Evolutionary conservation across 306 rosid genomes (phyloP), one percentile per base, ranked within the genome.

Genomic region (Prosopis cineraria): DNA sequence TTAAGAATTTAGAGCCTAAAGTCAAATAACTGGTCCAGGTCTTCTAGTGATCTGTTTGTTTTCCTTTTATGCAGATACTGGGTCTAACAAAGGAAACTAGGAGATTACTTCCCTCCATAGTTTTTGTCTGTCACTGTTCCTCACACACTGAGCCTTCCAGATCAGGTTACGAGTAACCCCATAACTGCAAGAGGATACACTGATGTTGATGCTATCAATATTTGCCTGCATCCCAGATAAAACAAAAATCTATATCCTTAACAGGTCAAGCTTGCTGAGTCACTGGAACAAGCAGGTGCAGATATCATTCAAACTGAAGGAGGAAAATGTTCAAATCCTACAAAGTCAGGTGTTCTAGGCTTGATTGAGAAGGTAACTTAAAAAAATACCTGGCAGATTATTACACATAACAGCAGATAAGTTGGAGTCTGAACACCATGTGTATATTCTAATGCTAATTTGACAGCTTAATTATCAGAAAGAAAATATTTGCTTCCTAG

Each of bases 301-400:
- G 93, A 94, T 80, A 73, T 94, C 84, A 94, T 92, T 81, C 98
- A 94, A 88, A 94, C 98, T 1, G 98, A 94, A 74, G 97, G 98
- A 83, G 98, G 98, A 81, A 94, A 92, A 79, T 82, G 87, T 80
- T 92, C 95, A 1, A 87, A 87, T 68, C 97, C 98, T 58, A 89
- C 97, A 56, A 82, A 87, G 68, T 87, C 97, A 60, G 95, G 98
- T 25, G 83, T 94, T 73, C 88, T 89, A 4, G 98, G 98, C 84
- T 88, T 94, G 90, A 90, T 94, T 41, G 98, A 94, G 87, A 94
- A 94, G 97, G 98, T 94, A 85, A 59, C 17, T 25, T n/a, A n/a
- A 70, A 45, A 59, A 59, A 59, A 12, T 29, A 56, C 33, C 14
- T 29, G 7, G 4, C 13, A 48, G 6, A 63, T 33, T 72, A 3